phyloP scores from a whole-genome alignment of 345 rosid species.

The Hibiscus tridactylites region DNA sequence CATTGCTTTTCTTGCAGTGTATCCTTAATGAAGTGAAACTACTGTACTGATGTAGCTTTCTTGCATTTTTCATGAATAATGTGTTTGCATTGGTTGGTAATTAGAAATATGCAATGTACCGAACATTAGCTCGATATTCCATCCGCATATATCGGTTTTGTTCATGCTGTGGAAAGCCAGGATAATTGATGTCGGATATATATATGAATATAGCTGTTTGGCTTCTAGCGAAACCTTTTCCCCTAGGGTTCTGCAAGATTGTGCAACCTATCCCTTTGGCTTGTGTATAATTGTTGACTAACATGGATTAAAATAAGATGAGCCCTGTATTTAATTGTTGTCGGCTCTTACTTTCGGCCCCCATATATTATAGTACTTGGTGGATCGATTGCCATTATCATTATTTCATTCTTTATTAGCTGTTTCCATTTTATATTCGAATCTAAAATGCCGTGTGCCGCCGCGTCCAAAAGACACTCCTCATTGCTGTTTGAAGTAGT shows the following conservation, averaged over 20 bases:
- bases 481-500: neutral
- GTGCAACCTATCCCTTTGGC: slow-evolving; percentile 15
- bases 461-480: slow-evolving; percentile 3
- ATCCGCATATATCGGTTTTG: neutral
- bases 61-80: no score
- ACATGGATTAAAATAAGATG: slow-evolving; percentile 13
- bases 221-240: slow-evolving; percentile 12
- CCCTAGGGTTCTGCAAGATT: slow-evolving; percentile 15
- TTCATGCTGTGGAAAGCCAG: neutral
- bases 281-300: slow-evolving; percentile 17
- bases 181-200: slow-evolving; percentile 13
- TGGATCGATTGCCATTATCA: slow-evolving; percentile 5
- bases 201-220: slow-evolving; percentile 9
- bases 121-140: neutral
- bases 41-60: neutral
- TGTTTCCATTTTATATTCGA: neutral
- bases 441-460: slow-evolving; percentile 7
- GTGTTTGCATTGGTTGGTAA: neutral
- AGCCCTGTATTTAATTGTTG: slow-evolving; percentile 12
- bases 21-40: neutral
- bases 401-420: slow-evolving; percentile 3
- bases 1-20: neutral
- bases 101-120: slow-evolving; percentile 4
- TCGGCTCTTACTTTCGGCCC: slow-evolving; percentile 16
- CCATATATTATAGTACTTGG: slow-evolving; percentile 5